Evolutionary conservation across 257 asterid species (phyloP), one percentile per base, ranked within the genome.

Genomic region (Nicotiana knightiana): DNA sequence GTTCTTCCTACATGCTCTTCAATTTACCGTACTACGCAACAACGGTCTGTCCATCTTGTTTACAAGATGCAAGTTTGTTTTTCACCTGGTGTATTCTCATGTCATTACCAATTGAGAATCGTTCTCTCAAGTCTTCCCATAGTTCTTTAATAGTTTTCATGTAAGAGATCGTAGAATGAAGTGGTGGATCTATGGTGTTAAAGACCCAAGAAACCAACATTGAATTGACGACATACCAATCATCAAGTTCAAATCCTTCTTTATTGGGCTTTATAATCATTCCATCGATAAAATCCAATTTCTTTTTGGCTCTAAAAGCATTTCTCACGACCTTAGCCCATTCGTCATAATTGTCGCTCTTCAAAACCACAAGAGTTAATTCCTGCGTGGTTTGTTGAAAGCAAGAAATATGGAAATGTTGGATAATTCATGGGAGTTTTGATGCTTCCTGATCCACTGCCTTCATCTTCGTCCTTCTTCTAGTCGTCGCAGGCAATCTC

Each of bases 131-230:
- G 21, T 62, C 82, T 35, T 35, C 73, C 76, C 48, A 80, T 9
- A 80, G 30, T 18, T 64, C 48, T 63, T 33, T 39, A 6, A 61
- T 64, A 1, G 39, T 79, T 39, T 79, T 21, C 18, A 5, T 58
- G n/a, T 79, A 79, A 6, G 83, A 80, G 28, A 81, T 81, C 12
- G 37, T 28, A 9, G 57, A 81, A 16, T 57, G 39, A 16, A 67
- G 33, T 4, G 54, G 10, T 4, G 39, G 79, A 39, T 81, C 79
- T 6, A 67, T 67, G 5, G 67, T 37, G 58, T 76, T 83, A 8
- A 76, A 55, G 9, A 82, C 63, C 63, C 64, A 82, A 18, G 76
- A 15, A 9, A 73, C 57, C 8, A 82, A 18, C 82, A 81, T 81
- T 28, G 58, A 67, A n/a, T 67, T 81, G 15, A 81, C 9, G 9